phyloP scores from a whole-genome alignment of 768 basidiomycete species.

The Cytidiella melzeri region DNA sequence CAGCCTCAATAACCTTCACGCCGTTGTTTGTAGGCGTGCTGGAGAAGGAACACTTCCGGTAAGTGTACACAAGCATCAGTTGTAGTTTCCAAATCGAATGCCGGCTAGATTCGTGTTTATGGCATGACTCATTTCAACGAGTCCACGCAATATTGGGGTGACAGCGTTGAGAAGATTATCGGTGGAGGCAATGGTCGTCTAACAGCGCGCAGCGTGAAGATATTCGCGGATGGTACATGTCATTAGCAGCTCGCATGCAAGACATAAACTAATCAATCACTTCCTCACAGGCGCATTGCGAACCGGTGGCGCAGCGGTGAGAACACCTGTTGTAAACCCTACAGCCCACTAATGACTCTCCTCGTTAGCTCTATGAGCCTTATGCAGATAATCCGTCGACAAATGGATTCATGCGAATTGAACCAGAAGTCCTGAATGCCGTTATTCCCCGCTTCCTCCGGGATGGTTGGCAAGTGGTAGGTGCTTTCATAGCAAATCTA shows the following conservation, averaged over 20 bases:
- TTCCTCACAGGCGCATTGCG: conserved; percentile 66
- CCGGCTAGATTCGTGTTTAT: conserved; percentile 60
- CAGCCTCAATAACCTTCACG: not conserved
- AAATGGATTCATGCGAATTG: conserved; percentile 71
- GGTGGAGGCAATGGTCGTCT: conserved; percentile 56
- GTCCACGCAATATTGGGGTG: conserved; percentile 66
- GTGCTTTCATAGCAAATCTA: conserved; percentile 21
- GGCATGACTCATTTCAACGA: conserved; percentile 73
- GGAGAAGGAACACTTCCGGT: conserved; percentile 33
- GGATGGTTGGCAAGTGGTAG: conserved; percentile 88
- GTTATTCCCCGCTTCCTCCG: conserved; percentile 64
- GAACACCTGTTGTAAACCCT: conserved; percentile 8
- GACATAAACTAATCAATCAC: too few species aligned
- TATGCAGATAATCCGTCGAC: conserved; percentile 76
- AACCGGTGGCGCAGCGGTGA: conserved; percentile 84
- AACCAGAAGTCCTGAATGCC: conserved; percentile 51
- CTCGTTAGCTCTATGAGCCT: conserved; percentile 62
- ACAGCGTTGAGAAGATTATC: conserved; percentile 48
- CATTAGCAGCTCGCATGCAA: not conserved
- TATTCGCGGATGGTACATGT: conserved; percentile 62
- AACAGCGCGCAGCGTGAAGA: conserved; percentile 69
- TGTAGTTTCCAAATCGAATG: not conserved
- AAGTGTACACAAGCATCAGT: not conserved
- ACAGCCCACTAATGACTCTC: conserved; percentile 4
- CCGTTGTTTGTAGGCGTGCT: conserved; percentile 46